Base-by-base conservation (phyloP, 495 filamentous ascomycete genomes). In the Podospora pseudopauciseta region DNA sequence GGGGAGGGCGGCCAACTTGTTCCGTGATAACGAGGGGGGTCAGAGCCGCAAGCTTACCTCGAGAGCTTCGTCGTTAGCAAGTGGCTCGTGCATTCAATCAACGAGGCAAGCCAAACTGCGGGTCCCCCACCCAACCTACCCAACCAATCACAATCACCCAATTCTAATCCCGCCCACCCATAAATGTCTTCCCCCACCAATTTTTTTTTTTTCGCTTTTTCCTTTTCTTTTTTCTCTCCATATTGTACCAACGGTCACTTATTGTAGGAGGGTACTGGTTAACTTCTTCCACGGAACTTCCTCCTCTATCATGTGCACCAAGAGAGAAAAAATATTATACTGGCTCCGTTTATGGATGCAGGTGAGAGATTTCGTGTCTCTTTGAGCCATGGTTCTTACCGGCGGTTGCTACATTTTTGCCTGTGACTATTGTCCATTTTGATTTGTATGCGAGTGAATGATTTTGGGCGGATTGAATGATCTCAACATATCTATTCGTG, bases 241-340 rank as follows among this genome's bases (percentile, higher is more conserved):
- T 75, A 84, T 85, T 85, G 82, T 85, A 85, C 78, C 75, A 84
- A 84, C 77, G 90, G 86, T 83, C 90, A 87, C 86, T 84, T 96
- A 94, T 96, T 94, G 93, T 97, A 90, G 93, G 91, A 86, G 83
- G 83, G 75, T 70, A 70, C 70, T 71, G 76, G 76, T 77, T 55
- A 56, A 20, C 30, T 39, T 64, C 70, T 28, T 65, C 63, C 74
- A 73, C 82, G 80, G 80, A 83, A 84, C 84, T 32, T 32, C 78
- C 73, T 84, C 84, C 85, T 87, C 85, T 86, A 87, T 87, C 82
- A 80, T 84, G 81, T 86, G 82, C 79, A 32, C 79, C 84, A 80
- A 87, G 84, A 87, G 78, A 87, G 84, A 87, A 77, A 68, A 81
- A 84, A 26, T 49, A 49, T 23, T 23, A 49, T 66, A 70, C 77